Evolutionary conservation across 345 rosid genomes (phyloP), one percentile per base, ranked within the genome.

Genomic region (Eucalyptus curtisii): DNA sequence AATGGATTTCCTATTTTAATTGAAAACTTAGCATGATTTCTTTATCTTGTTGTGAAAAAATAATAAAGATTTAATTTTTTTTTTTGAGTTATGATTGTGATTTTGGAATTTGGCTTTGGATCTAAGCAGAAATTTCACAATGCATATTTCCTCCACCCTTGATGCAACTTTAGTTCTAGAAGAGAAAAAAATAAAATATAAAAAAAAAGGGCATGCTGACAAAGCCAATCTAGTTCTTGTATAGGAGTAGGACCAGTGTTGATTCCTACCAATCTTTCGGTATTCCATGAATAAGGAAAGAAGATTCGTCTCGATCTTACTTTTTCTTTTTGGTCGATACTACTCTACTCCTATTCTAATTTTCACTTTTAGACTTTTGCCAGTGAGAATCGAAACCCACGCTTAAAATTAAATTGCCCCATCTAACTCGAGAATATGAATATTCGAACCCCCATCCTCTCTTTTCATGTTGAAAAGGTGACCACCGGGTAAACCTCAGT

Each of bases 351-450:
- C 44, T 42, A 42, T 2, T 42, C 7, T 42, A 42, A 42, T 2
- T 42, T 7, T 42, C 7, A 42, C 7, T 42, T 7, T 42, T 8
- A 44, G 5, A 44, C 3, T 44, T 44, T 37, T 37, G 40, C 4
- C 40, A 37, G 40, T 37, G 40, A 37, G 10, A 44, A 44, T 44
- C 47, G 2, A 44, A 8, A 44, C 1, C 10, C 3, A 44, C 3
- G 8, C 3, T 2, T 7, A 2, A 44, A 44, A 44, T 8, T 44
- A 44, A 44, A 44, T 44, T 3, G 10, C 2, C 1, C n/a, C n/a
- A n/a, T n/a, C n/a, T n/a, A n/a, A n/a, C n/a, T n/a, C n/a, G n/a
- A n/a, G n/a, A n/a, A n/a, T n/a, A n/a, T n/a, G n/a, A n/a, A n/a
- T n/a, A n/a, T n/a, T n/a, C n/a, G n/a, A n/a, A n/a, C n/a, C n/a